These are phyloP conservation scores for Podospora pseudoanserina DNA, from an alignment of 495 filamentous ascomycete genomes.

Conservation along the genomic window DNA sequence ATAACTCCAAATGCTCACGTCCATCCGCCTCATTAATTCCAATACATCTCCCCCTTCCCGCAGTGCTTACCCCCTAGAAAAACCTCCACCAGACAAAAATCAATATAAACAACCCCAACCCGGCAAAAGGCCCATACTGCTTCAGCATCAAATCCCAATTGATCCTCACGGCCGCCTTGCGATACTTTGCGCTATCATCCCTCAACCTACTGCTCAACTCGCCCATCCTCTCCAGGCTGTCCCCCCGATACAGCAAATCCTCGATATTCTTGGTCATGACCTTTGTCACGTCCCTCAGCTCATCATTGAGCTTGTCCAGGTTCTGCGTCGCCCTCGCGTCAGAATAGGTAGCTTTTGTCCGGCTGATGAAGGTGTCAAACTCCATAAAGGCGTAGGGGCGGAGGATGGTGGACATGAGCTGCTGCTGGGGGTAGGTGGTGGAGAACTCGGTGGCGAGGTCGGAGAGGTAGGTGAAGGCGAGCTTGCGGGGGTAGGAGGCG, in stretches of 20 bases:
- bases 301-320: slow-evolving; percentile 86
- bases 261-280: slow-evolving; percentile 99
- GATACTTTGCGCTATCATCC: slow-evolving; percentile 93
- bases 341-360: slow-evolving; percentile 91
- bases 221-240: slow-evolving; percentile 94
- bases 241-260: slow-evolving; percentile 90
- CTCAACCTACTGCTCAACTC: slow-evolving; percentile 81
- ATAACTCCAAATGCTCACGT: not conserved
- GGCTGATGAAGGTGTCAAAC: slow-evolving; percentile 94
- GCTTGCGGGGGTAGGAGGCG: slow-evolving; percentile 90
- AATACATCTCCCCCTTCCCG: not conserved
- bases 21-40: not conserved
- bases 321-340: slow-evolving; percentile 85
- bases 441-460: slow-evolving; percentile 90
- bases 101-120: slow-evolving; percentile 71
- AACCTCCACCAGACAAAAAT: slow-evolving; percentile 91
- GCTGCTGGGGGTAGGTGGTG: slow-evolving; percentile 68
- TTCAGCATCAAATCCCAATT: slow-evolving; percentile 97
- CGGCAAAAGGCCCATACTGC: slow-evolving; percentile 91
- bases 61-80: slow-evolving; percentile 52
- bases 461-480: slow-evolving; percentile 96
- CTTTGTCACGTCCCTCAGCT: slow-evolving; percentile 94
- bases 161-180: slow-evolving; percentile 86
- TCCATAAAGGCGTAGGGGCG: slow-evolving; percentile 95
- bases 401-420: slow-evolving; percentile 68